Evolutionary conservation across 2,329 filamentous ascomycete species (phyloP), one percentile per base, ranked within the genome.

Genomic region (Herpotrichia juniperi): DNA sequence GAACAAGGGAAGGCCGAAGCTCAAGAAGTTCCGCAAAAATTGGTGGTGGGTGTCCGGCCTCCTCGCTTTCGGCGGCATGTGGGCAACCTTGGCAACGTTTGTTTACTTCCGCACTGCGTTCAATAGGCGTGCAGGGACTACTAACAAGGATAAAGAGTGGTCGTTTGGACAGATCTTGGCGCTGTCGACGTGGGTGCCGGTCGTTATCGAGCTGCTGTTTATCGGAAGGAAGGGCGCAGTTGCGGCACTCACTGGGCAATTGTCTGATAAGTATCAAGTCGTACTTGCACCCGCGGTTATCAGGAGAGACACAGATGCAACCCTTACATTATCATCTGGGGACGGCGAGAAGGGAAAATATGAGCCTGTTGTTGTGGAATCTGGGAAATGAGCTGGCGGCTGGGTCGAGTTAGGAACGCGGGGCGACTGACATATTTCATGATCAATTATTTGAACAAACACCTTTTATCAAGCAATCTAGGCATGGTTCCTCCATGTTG

Each of bases 111-210:
- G 54, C 7, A 12, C 26, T 1, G 17, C 26, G 16, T 12, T 51
- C 16, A 46, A 46, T 34, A 26, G 32, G n/a, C 16, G 16, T n/a
- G 28, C 47, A 2, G 54, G 54, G 2, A 22, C 31, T 4, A 31
- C 19, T 8, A 54, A 51, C 28, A 44, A 54, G 35, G 54, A 57
- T 21, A 25, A 46, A 16, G 44, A 51, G 22, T 57, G 54, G 54
- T 46, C 43, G 3, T 57, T 57, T 22, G 54, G 54, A 4, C 54
- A 57, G 39, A 46, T 57, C 25, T 22, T 57, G 22, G 42, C 54
- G 1, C n/a, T 51, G 26, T 24, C 37, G 1, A 51, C 50, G 2
- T 57, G 42, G 30, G 45, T 34, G 22, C 50, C 54, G 6, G 54
- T 57, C 2, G 6, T 54, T 25, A 31, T 57, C 19, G 54, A 57